Base-by-base conservation (phyloP, 228 moss, liverwort and hornwort species). In the Sphagnum fallax region DNA sequence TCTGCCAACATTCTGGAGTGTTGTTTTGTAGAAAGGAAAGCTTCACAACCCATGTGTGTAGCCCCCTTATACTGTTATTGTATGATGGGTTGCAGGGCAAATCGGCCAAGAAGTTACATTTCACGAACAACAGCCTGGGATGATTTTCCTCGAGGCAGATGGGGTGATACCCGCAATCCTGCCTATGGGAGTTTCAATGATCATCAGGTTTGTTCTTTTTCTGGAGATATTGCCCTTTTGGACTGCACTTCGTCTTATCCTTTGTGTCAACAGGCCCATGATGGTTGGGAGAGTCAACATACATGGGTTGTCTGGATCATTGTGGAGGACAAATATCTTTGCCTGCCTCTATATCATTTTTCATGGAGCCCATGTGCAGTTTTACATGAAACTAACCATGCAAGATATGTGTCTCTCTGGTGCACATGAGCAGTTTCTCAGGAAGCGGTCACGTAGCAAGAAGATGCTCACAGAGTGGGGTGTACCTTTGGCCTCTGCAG, bases 51-150 rank as follows among this genome's bases (percentile, higher is more conserved):
- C 2, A 3, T 32, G 32, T 32, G 32, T 32, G 32, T 32, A 32
- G 32, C 32, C 32, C 32, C 32, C 32, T 32, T 32, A 32, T 3
- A 32, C 32, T 32, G 32, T 32, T 32, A 32, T 32, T 32, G 32
- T 32, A 32, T 32, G 32, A 32, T 32, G 32, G 32, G 32, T 32
- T 32, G 32, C 71, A 95, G 95, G 95, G 95, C 95, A 0, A 95
- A 95, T 72, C 83, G 92, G 60, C 95, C 95, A 5, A 90, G 87
- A 70, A 95, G 92, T 74, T 95, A 95, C 68, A 83, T 96, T 59
- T 91, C 90, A 75, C 79, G 92, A 62, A 96, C 95, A 51, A 96
- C 88, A 6, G 61, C 78, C 67, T 96, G 95, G 95, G 92, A 92
- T 72, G 92, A 96, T 70, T 96, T 90, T 58, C 95, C 92, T 16